Conservation (phyloP, 2,329 filamentous ascomycete genomes). For the Diatrype stigma region DNA sequence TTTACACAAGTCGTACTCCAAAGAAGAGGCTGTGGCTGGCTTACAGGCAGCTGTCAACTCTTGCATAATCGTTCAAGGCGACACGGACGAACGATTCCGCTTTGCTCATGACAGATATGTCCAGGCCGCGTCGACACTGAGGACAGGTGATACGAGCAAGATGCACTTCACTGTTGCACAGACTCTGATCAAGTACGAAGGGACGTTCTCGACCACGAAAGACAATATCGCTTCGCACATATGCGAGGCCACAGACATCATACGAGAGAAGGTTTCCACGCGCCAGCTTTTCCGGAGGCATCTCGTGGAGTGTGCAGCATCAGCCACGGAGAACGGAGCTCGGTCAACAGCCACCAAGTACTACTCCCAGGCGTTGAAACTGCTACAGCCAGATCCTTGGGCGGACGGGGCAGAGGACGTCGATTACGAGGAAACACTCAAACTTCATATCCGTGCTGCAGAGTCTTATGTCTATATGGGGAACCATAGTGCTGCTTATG, state of each 20-base stretch:
- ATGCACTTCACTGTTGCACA: constrained; percentile 93
- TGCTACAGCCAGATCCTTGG: constrained; percentile 83
- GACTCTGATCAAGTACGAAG: constrained; percentile 69
- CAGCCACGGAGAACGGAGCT: constrained; percentile 77
- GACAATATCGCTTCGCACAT: constrained; percentile 80
- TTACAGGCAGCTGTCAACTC: constrained; percentile 78
- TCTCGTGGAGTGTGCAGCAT: constrained; percentile 73
- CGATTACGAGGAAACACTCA: constrained; percentile 80
- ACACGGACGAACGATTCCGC: constrained; percentile 80
- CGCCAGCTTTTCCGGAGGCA: constrained; percentile 69
- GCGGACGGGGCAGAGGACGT: constrained; percentile 64
- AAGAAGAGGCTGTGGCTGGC: constrained; percentile 68
- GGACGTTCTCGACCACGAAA: constrained; percentile 55
- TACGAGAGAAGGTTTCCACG: constrained; percentile 59
- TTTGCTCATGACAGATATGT: constrained; percentile 88
- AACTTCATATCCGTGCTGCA: constrained; percentile 72
- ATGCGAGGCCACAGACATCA: constrained; percentile 70
- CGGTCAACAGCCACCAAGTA: constrained; percentile 78
- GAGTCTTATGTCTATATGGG: constrained; percentile 81
- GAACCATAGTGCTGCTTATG: constrained; percentile 62
- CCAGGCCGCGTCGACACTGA: constrained; percentile 66
- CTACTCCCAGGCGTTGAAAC: constrained; percentile 68
- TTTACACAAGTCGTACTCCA: constrained; percentile 49
- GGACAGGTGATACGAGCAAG: constrained; percentile 63
- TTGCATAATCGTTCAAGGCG: constrained; percentile 76